These are phyloP conservation scores for Globisporangium paroecandrum DNA, from an alignment of 352 stramenopile genomes.

Conservation along the genomic window DNA sequence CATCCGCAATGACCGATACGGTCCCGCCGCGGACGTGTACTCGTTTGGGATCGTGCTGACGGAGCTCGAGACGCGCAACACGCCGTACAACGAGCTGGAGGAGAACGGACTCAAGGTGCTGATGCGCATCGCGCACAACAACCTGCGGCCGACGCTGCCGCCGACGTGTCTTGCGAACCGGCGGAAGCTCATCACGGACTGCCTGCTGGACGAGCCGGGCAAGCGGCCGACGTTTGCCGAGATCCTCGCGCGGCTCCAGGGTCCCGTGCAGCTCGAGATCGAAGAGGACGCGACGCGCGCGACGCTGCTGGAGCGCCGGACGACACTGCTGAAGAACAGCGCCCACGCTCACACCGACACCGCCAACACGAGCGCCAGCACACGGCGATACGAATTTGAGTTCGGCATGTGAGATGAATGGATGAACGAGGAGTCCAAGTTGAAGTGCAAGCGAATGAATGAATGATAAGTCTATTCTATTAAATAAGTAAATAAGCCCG, in stretches of 20 bases:
- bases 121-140: constrained; percentile 72
- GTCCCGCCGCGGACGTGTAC: constrained; percentile 78
- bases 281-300: constrained; percentile 44
- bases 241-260: constrained; percentile 72
- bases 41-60: constrained; percentile 89
- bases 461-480: neutral
- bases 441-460: neutral
- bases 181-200: constrained; percentile 71
- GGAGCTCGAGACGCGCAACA: constrained; percentile 78
- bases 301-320: constrained; percentile 20
- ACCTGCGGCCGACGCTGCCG: constrained; percentile 70
- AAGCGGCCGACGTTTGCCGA: constrained; percentile 72
- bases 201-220: constrained; percentile 49
- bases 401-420: neutral
- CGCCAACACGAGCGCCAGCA: neutral
- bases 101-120: constrained; percentile 76
- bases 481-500: neutral
- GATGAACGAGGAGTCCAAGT: neutral
- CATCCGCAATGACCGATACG: constrained; percentile 84
- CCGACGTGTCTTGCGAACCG: constrained; percentile 50
- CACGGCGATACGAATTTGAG: neutral
- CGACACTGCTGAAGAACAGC: constrained; percentile 21
- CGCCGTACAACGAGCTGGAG: constrained; percentile 75
- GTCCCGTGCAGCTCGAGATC: constrained; percentile 73
- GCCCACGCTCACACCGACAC: neutral